Evolutionary conservation across 805 yeast genomes (phyloP), one percentile per base, ranked within the genome.

Genomic region (Grigorovia jiainica): DNA sequence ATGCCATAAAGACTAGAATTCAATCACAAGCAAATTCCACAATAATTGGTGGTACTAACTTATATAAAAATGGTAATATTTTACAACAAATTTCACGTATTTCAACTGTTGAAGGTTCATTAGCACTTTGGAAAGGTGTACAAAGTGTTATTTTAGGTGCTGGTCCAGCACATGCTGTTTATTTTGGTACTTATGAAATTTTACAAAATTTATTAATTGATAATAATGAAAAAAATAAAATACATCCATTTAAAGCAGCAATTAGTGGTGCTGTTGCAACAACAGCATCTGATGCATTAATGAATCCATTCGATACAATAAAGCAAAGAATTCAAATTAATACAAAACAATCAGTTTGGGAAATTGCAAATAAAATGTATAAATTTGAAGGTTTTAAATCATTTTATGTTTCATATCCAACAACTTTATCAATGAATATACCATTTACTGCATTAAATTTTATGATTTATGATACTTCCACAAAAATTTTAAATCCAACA

Each of bases 121-220:
- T 75, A 40, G 84, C 95, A 1, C 72, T 92, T 23, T 90, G 97
- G 95, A 73, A 95, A 57, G 98, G 98, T 42, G 85, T 90, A 15
- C 79, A 87, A 19, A 83, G 95, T 1, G 95, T 92, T 45, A 79
- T 87, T 2, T 58, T 90, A 47, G 98, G 98, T 31, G 97, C 98
- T n/a, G 98, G 98, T 6, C 98, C 98, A 2, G 97, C 97, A 3
- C 98, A 90, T 66, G 97, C 97, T 3, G 82, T 92, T 6, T 90
- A 92, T 64, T 90, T 87, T 60, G 79, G 89, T n/a, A 94, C 92
- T 4, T 92, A 87, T 63, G 98, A 90, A 64, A 72, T 78, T 39
- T 72, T 87, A 30, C 73, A 67, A 48, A 54, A 62, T 37, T 49
- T 52, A 6, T 43, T 68, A 20, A 65, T 67, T 35, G 53, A 55